Evolutionary conservation across 2,329 filamentous ascomycete species (phyloP).

Genomic region (Plectosphaerella cucumerina): DNA sequence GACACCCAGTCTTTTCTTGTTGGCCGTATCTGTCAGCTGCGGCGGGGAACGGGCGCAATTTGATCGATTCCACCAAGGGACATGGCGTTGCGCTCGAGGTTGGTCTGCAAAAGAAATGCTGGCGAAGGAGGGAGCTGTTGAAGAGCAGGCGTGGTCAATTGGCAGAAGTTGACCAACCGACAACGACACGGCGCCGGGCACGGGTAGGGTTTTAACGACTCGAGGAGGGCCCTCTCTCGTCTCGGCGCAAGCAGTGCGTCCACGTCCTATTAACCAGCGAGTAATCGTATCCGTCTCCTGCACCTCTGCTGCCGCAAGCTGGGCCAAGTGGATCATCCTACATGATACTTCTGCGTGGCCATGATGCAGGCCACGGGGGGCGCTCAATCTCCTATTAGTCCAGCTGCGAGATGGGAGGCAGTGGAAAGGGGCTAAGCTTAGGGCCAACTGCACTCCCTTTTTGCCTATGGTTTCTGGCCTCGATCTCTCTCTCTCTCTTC

Average conservation of each 20-base stretch:
- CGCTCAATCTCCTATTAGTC: not conserved
- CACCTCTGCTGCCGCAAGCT: not conserved
- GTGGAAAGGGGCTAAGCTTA: not conserved
- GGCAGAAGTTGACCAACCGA: no score
- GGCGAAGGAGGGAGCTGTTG: no score
- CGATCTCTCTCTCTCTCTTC: not conserved
- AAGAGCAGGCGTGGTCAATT: no score
- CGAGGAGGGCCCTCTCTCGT: not conserved
- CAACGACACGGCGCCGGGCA: not conserved
- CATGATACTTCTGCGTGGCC: not conserved
- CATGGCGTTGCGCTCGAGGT: no score
- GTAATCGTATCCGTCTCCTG: not conserved
- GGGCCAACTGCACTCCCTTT: not conserved
- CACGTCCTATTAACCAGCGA: not conserved
- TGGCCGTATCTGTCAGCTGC: no score
- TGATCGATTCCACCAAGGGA: no score
- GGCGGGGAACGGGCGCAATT: no score
- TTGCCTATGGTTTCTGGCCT: not conserved
- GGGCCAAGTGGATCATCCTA: not conserved
- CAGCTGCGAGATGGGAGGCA: not conserved
- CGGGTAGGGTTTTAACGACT: not conserved
- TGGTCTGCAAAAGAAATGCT: no score
- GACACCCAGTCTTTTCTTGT: no score
- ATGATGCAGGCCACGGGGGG: conserved; percentile 1
- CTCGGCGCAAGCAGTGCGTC: not conserved